Base-by-base conservation (phyloP, 2,329 filamentous ascomycete genomes). In the Aureobasidium sp. region DNA sequence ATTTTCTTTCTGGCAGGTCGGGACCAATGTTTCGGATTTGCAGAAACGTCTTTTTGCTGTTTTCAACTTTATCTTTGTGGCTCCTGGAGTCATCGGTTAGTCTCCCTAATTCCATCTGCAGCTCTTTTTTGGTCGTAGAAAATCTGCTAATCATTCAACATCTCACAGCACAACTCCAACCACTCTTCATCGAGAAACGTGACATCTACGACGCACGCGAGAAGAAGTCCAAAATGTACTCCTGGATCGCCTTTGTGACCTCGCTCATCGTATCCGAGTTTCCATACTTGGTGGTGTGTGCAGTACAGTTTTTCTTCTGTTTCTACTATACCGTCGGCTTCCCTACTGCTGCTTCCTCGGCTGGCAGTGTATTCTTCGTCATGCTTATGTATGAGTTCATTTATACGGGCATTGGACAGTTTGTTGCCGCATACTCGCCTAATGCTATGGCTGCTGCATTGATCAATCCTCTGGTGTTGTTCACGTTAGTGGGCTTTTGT, bases 131-230 rank as follows among this genome's bases (percentile, higher is more conserved):
- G n/a, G n/a, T n/a, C n/a, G n/a, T n/a, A n/a, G n/a, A n/a, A n/a
- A n/a, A n/a, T n/a, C n/a, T n/a, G n/a, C n/a, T n/a, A n/a, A n/a
- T n/a, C n/a, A n/a, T n/a, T n/a, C n/a, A n/a, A n/a, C n/a, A n/a
- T n/a, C n/a, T n/a, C n/a, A n/a, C n/a, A n/a, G n/a, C 94, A 71
- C 92, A 95, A 71, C 82, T 95, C 0, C 91, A 95, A 72, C 93
- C 93, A 0, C 87, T 88, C 7, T 94, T 91, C 74, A 80, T 94
- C 60, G 81, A 87, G 66, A 87, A 88, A 51, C 85, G 91, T 5
- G 83, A 87, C 38, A 83, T 95, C 31, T 96, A 93, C 79, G 81
- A 91, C n/a, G 88, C 86, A 1, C 86, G 93, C 7, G 93, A 96
- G 76, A 86, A 89, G 56, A 92, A 88, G n/a, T 88, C 91, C 20